Base-by-base conservation (phyloP, 345 rosid species). In the Brassica incana region DNA sequence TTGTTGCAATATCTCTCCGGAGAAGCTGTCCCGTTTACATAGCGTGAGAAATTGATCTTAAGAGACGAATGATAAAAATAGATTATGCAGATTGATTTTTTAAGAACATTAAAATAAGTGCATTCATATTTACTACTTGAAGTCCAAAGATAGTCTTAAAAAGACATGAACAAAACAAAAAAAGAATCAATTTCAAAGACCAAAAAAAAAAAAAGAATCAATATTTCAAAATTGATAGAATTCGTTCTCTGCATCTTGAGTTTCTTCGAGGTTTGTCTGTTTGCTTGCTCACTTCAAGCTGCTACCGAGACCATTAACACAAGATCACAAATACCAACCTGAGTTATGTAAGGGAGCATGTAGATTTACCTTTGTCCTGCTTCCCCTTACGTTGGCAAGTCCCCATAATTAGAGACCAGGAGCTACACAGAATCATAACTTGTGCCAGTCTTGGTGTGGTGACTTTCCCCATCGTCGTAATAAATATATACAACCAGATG, bases 401-500 rank as follows among this genome's bases (percentile, higher is more conserved):
- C 64, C 56, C 50, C 69, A 66, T 18, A 50, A 27, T 27, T 54
- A 63, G 76, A 80, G 83, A 79, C 60, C n/a, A 1, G 3, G 23
- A 20, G 23, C 72, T 60, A 54, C 62, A 7, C 54, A 45, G 74
- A 48, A 63, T 91, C 87, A 95, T 70, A 83, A 77, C 69, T 91
- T 91, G 77, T 87, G 97, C 90, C 92, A 88, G 84, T 89, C 88
- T 72, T 87, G 93, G 79, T 89, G 90, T 4, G 92, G 99, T 81
- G 91, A 97, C 88, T 95, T 95, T 66, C 99, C 99, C 85, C 88
- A 86, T 60, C 83, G 87, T 88, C 95, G 91, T 84, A 95, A 72
- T 33, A 87, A 71, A 85, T 89, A 85, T 91, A 95, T 88, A 82
- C 95, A 93, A 61, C 89, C 92, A 72, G 95, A 90, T 11, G 95